Percentiles rank a stretch among this genome's conserved stretches.
These are phyloP conservation scores for Naematelia aurantialba DNA, from an alignment of 768 basidiomycete genomes.

Conservation along the genomic window DNA sequence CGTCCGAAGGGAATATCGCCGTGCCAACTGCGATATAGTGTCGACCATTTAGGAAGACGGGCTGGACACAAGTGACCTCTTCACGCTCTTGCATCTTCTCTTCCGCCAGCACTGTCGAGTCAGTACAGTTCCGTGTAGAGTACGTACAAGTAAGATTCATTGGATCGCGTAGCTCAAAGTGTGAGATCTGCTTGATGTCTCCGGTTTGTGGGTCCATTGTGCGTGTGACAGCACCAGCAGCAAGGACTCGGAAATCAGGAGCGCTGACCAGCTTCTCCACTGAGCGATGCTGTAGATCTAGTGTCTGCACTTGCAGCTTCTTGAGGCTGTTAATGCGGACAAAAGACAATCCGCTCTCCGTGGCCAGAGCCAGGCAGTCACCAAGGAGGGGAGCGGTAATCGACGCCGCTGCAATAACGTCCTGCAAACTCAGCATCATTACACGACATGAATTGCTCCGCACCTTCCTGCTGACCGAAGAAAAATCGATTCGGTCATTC, in stretches of 20 bases:
- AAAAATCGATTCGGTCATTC: constrained; percentile 38
- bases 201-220: constrained; percentile 39
- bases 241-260: constrained; percentile 15
- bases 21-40: constrained; percentile 42
- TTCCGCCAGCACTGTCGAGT: constrained; percentile 27
- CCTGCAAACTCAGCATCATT: constrained; percentile 22
- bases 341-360: constrained; percentile 24
- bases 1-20: constrained; percentile 29
- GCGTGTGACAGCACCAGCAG: constrained; percentile 17
- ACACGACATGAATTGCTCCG: neutral
- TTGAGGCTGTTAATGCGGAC: constrained; percentile 39
- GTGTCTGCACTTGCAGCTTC: constrained; percentile 44
- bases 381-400: constrained; percentile 23
- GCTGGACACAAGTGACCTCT: constrained; percentile 30
- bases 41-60: constrained; percentile 27
- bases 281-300: constrained; percentile 38
- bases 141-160: constrained; percentile 2
- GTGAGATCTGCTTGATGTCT: constrained; percentile 28
- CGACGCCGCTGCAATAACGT: constrained; percentile 27
- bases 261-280: constrained; percentile 20
- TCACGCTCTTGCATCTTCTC: constrained; percentile 28
- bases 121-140: neutral
- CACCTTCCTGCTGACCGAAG: constrained; percentile 40
- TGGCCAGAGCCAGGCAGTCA: constrained; percentile 30
- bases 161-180: constrained; percentile 40